These are phyloP conservation scores for Rhynchosporium secalis DNA, from an alignment of 2,329 filamentous ascomycete genomes.

Conservation along the genomic window DNA sequence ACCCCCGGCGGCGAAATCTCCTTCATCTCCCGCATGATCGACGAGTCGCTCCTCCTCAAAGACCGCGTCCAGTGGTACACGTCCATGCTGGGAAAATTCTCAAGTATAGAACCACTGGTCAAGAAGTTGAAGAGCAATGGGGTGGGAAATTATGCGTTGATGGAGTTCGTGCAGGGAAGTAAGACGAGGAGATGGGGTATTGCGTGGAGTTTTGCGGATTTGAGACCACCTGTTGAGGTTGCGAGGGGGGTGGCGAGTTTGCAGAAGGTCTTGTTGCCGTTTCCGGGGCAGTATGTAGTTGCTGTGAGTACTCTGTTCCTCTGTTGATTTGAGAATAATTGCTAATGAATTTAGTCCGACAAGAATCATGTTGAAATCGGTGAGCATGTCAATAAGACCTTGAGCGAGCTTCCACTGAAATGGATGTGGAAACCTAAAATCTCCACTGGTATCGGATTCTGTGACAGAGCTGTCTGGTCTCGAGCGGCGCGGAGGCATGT, in stretches of 20 bases:
- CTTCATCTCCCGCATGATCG: slow-evolving; percentile 71
- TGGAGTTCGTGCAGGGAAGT: slow-evolving; percentile 73
- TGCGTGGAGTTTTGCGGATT: slow-evolving; percentile 77
- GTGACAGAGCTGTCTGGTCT: slow-evolving; percentile 40
- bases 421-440: slow-evolving; percentile 37
- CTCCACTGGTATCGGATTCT: slow-evolving; percentile 35
- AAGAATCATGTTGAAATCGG: slow-evolving; percentile 13
- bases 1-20: slow-evolving; percentile 73
- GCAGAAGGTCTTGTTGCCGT: slow-evolving; percentile 52
- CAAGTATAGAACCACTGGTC: slow-evolving; percentile 64
- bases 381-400: slow-evolving; percentile 34
- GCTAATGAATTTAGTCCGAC: slow-evolving; percentile 5
- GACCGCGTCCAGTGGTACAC: slow-evolving; percentile 81
- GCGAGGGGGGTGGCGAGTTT: slow-evolving; percentile 42
- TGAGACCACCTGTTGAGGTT: slow-evolving; percentile 57
- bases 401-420: slow-evolving; percentile 33
- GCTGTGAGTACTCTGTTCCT: slow-evolving; percentile 25
- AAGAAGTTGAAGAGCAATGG: slow-evolving; percentile 56
- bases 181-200: slow-evolving; percentile 85
- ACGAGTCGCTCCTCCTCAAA: slow-evolving; percentile 62
- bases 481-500: slow-evolving; percentile 42
- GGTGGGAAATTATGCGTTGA: slow-evolving; percentile 79
- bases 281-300: slow-evolving; percentile 50
- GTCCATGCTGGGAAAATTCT: slow-evolving; percentile 82
- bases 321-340: background rate